These are phyloP conservation scores for Eucalyptus dawsonii DNA, from an alignment of 345 rosid genomes.

Conservation along the genomic window DNA sequence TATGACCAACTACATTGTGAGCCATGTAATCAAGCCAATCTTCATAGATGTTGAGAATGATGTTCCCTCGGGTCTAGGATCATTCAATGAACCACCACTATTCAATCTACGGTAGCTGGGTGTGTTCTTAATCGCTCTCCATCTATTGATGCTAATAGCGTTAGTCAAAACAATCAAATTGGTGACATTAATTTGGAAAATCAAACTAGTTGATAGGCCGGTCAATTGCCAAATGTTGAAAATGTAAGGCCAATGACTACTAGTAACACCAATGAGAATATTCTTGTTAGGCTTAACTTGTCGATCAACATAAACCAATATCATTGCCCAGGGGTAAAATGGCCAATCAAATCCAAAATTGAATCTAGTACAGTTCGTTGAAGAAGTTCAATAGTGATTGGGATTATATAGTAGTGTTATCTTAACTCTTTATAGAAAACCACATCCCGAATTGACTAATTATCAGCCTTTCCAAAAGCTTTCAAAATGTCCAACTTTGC, in stretches of 20 bases:
- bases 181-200: not conserved
- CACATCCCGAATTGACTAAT: not conserved
- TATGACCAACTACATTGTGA: not conserved
- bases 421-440: not conserved
- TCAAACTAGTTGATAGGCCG: not conserved
- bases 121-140: not conserved
- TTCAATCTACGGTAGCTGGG: not conserved
- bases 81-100: not conserved
- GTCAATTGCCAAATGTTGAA: not conserved
- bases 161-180: not conserved
- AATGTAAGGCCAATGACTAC: not conserved
- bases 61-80: not conserved
- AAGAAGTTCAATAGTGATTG: not conserved
- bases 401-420: not conserved
- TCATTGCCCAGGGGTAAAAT: not conserved
- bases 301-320: not conserved
- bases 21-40: not conserved
- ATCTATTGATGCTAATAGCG: not conserved
- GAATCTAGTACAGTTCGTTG: not conserved
- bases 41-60: not conserved
- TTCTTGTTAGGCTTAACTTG: not conserved
- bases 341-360: not conserved
- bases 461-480: not conserved
- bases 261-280: not conserved
- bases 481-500: not conserved